A percentile compares a stretch with the other conserved stretches of the same genome.
These are phyloP conservation scores for Spathaspora sp. DNA, from an alignment of 1,139 yeast species.

Conservation along the genomic window DNA sequence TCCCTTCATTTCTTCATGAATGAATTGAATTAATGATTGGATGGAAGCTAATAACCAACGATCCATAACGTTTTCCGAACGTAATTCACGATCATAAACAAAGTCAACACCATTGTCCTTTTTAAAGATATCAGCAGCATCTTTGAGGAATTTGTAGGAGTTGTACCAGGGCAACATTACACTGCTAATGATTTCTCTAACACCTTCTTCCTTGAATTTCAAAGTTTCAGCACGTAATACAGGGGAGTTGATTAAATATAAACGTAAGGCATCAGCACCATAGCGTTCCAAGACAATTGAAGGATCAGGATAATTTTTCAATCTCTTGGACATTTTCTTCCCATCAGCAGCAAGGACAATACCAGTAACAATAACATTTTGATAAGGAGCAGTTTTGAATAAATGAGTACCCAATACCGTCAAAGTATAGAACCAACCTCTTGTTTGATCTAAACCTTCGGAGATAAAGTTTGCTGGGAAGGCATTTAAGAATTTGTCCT, in stretches of 20 bases:
- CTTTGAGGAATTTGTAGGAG: slow-evolving; percentile 93
- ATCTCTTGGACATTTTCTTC: slow-evolving; percentile 97
- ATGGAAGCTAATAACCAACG: slow-evolving; percentile 93
- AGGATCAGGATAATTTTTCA: slow-evolving; percentile 98
- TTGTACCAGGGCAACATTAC: slow-evolving; percentile 98
- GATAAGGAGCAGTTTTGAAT: slow-evolving; percentile 88
- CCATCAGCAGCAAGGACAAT: slow-evolving; percentile 97
- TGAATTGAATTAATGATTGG: slow-evolving; percentile 83
- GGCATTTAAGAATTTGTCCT: slow-evolving; percentile 68
- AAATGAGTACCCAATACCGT: slow-evolving; percentile 94
- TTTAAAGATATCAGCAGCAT: slow-evolving; percentile 81
- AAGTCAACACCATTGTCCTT: slow-evolving; percentile 74
- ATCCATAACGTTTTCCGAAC: slow-evolving; percentile 91
- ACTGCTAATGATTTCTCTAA: slow-evolving; percentile 93
- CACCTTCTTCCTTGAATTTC: slow-evolving; percentile 98
- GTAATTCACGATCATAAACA: slow-evolving; percentile 62
- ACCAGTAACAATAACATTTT: slow-evolving; percentile 95
- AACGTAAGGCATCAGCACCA: slow-evolving; percentile 97
- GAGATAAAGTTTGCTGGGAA: slow-evolving; percentile 98
- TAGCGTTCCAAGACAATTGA: slow-evolving; percentile 73
- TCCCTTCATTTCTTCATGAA: slow-evolving; percentile 85
- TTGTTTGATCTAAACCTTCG: slow-evolving; percentile 98
- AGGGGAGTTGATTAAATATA: slow-evolving; percentile 95
- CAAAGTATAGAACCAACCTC: slow-evolving; percentile 99
- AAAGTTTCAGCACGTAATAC: slow-evolving; percentile 95